Conservation (phyloP, 2,329 filamentous ascomycete species). For the Claviceps sorghi region DNA sequence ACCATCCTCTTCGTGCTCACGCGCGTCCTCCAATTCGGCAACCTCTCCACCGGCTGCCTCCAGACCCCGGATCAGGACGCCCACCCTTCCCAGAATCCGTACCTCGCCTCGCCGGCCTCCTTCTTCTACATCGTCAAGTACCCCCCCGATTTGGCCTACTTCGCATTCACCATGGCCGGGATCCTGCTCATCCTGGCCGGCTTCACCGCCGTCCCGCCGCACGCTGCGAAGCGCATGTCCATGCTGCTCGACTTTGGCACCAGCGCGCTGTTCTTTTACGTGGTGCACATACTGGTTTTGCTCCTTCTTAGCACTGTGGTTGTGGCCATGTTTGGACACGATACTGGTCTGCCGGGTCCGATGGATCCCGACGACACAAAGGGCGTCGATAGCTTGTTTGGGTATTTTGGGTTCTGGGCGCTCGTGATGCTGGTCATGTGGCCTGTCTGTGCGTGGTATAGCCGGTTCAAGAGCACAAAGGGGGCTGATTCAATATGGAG, state of each 20-base stretch:
- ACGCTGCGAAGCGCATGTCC: slow-evolving; percentile 16
- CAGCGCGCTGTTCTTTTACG: slow-evolving; percentile 32
- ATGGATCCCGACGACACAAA: slow-evolving; percentile 11
- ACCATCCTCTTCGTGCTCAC: slow-evolving; percentile 26
- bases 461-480: slow-evolving; percentile 27
- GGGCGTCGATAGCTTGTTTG: slow-evolving; percentile 24
- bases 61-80: slow-evolving; percentile 22
- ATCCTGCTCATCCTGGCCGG: slow-evolving; percentile 25
- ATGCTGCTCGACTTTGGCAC: slow-evolving; percentile 29
- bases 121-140: slow-evolving; percentile 35
- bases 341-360: slow-evolving; percentile 14
- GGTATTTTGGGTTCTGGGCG: slow-evolving; percentile 23
- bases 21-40: slow-evolving; percentile 26
- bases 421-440: slow-evolving; percentile 23
- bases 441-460: slow-evolving; percentile 27
- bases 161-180: slow-evolving; percentile 24
- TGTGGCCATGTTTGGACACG: slow-evolving; percentile 20
- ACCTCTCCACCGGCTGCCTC: slow-evolving; percentile 29
- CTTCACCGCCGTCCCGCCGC: slow-evolving; percentile 20
- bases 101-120: slow-evolving; percentile 24
- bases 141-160: slow-evolving; percentile 31
- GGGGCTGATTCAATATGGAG: slow-evolving; percentile 30
- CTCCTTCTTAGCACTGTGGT: slow-evolving; percentile 14
- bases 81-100: slow-evolving; percentile 22
- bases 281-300: slow-evolving; percentile 23